Base-by-base conservation (phyloP, 345 rosid genomes). In the Mangifera indica region DNA sequence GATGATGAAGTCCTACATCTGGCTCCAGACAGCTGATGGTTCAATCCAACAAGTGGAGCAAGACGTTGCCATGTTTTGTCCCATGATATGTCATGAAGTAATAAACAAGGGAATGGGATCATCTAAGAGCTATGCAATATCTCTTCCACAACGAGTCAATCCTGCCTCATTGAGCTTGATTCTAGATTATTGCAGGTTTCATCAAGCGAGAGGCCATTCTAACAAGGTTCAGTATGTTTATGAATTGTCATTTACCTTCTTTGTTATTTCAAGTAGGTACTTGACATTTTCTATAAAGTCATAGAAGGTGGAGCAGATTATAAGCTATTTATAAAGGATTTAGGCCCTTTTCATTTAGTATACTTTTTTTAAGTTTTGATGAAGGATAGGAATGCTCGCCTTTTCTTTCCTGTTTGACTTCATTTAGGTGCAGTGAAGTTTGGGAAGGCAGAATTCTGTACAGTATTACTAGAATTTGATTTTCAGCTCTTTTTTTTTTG, bases 1-100 rank as follows among this genome's bases (percentile, higher is more conserved):
- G 86, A 78, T 81, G 82, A 81, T 85, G 96, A 86, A 87, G 86
- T 86, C 97, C 2, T 93, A 84, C 73, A 84, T 93, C 60, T 93
- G 98, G 98, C 87, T 91, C 67, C 92, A 88, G 78, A 93, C 93
- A 72, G 85, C 86, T 58, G 98, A 93, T 80, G 97, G 97, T 57
- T 89, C 93, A 53, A 78, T 87, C 78, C 98, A 89, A 68, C 96
- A 86, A 89, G 96, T 91, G 70, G 98, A 93, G 77, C 86, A 89
- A 80, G 96, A 88, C 89, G 90, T 89, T 82, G 97, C 97, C 63
- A 89, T 89, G 92, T 93, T 85, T 82, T 91, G 96, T 78, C 96
- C 96, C 74, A 80, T 93, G 90, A 93, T 93, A 81, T 89, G 90
- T 72, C 89, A 83, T 61, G 97, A 93, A 80, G 90, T 93, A 46